These are phyloP conservation scores for Hansfordia pulvinata DNA, from an alignment of 2,329 filamentous ascomycete genomes.

Conservation along the genomic window DNA sequence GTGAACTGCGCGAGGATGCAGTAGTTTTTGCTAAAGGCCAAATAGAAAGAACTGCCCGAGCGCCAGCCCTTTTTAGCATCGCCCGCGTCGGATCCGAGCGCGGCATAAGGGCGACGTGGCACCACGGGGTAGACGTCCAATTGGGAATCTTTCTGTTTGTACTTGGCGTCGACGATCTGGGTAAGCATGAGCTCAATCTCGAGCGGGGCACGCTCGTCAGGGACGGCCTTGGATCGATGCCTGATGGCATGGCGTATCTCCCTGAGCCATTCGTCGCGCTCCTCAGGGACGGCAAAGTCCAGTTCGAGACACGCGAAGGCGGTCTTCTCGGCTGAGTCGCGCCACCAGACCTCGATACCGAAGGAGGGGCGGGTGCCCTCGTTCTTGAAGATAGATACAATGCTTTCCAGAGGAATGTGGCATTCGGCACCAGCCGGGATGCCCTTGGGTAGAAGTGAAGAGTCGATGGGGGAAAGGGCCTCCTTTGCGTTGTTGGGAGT, in stretches of 20 bases:
- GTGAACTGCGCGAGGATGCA: slow-evolving; percentile 38
- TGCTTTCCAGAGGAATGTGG: slow-evolving; percentile 32
- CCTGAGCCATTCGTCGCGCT: slow-evolving; percentile 35
- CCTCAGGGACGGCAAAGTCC: slow-evolving; percentile 32
- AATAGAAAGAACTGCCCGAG: slow-evolving; percentile 38
- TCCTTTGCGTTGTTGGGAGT: slow-evolving; percentile 16
- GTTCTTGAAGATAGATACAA: slow-evolving; percentile 38
- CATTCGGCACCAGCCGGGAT: slow-evolving; percentile 14
- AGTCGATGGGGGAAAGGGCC: slow-evolving; percentile 21
- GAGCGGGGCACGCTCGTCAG: slow-evolving; percentile 24
- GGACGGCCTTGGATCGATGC: slow-evolving; percentile 12
- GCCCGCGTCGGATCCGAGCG: slow-evolving; percentile 24
- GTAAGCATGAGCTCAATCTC: slow-evolving; percentile 33
- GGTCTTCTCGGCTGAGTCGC: slow-evolving; percentile 25
- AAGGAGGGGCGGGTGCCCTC: slow-evolving; percentile 34
- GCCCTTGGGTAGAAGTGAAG: slow-evolving; percentile 11
- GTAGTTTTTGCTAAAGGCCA: slow-evolving; percentile 38
- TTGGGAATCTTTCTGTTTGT: slow-evolving; percentile 20
- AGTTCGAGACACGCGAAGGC: slow-evolving; percentile 32
- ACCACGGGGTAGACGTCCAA: slow-evolving; percentile 38
- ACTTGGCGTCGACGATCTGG: slow-evolving; percentile 28
- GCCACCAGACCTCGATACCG: slow-evolving; percentile 44
- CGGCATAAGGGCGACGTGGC: slow-evolving; percentile 27
- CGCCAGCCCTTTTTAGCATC: slow-evolving; percentile 29
- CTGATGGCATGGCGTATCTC: slow-evolving; percentile 27